phyloP scores from a whole-genome alignment of 257 asterid species.

The Capsicum baccatum region DNA sequence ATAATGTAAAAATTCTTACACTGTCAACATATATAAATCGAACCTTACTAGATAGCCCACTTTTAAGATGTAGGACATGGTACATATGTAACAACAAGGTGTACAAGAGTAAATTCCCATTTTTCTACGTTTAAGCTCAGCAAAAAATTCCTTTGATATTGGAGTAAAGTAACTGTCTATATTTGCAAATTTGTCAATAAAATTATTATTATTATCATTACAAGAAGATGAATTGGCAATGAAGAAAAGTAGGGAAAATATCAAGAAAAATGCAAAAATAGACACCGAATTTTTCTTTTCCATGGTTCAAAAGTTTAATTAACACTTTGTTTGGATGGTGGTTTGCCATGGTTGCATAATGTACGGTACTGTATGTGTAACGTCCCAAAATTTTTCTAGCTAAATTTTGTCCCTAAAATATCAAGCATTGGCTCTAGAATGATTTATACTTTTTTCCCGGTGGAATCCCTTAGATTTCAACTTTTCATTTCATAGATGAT shows the following conservation, averaged over 20 bases:
- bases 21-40: not conserved
- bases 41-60: not conserved
- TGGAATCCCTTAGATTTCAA: too few relatives aligned
- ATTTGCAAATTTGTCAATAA: not conserved
- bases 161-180: slow-evolving; percentile 29
- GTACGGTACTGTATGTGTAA: not conserved
- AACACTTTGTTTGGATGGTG: too few relatives aligned
- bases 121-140: slow-evolving; percentile 29
- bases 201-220: not conserved
- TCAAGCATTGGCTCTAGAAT: too few relatives aligned
- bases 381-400: too few relatives aligned
- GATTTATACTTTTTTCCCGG: too few relatives aligned
- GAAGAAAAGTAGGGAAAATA: not conserved
- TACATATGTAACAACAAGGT: slow-evolving; percentile 25
- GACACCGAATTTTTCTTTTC: not conserved
- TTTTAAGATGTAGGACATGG: slow-evolving; percentile 9
- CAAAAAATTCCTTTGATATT: slow-evolving; percentile 7
- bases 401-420: too few relatives aligned
- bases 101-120: slow-evolving; percentile 21
- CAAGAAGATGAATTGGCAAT: not conserved
- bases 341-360: not conserved
- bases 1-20: not conserved
- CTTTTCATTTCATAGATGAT: too few relatives aligned
- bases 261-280: not conserved
- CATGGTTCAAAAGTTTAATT: not conserved